These are phyloP conservation scores for Drechslerella stenobrocha DNA, from an alignment of 2,329 filamentous ascomycete species.

Conservation along the genomic window DNA sequence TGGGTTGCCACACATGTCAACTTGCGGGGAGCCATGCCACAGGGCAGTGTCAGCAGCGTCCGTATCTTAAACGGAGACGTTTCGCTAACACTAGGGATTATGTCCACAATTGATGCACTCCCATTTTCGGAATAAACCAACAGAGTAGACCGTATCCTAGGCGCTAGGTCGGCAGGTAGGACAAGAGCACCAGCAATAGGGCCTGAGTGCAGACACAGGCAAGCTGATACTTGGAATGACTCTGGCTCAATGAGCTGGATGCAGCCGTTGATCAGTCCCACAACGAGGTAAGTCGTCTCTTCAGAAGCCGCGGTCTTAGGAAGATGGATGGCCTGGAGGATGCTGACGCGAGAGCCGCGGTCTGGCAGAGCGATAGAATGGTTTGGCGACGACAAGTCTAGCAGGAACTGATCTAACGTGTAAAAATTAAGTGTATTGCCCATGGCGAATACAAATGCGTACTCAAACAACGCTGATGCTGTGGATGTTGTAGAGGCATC, in stretches of 20 bases:
- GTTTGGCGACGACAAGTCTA: conserved; percentile 40
- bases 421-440: conserved; percentile 49
- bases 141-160: conserved; percentile 50
- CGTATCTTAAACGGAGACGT: conserved; percentile 51
- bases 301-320: conserved; percentile 38
- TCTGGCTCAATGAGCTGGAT: conserved; percentile 50
- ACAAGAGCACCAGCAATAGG: conserved; percentile 49
- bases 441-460: conserved; percentile 50
- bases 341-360: conserved; percentile 17
- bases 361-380: conserved; percentile 16
- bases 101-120: conserved; percentile 51
- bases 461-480: conserved; percentile 50
- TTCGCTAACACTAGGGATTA: conserved; percentile 51
- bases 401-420: conserved; percentile 49
- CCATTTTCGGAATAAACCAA: conserved; percentile 50
- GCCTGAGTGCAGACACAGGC: conserved; percentile 49
- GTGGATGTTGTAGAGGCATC: conserved; percentile 23
- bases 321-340: conserved; percentile 45
- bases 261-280: conserved; percentile 49
- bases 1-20: conserved; percentile 49
- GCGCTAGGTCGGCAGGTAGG: conserved; percentile 49
- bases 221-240: conserved; percentile 48
- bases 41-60: conserved; percentile 38
- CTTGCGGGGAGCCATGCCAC: conserved; percentile 36
- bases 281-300: conserved; percentile 50